Conservation (phyloP, 2,329 filamentous ascomycete species). For the Phaeoacremonium minimum region DNA sequence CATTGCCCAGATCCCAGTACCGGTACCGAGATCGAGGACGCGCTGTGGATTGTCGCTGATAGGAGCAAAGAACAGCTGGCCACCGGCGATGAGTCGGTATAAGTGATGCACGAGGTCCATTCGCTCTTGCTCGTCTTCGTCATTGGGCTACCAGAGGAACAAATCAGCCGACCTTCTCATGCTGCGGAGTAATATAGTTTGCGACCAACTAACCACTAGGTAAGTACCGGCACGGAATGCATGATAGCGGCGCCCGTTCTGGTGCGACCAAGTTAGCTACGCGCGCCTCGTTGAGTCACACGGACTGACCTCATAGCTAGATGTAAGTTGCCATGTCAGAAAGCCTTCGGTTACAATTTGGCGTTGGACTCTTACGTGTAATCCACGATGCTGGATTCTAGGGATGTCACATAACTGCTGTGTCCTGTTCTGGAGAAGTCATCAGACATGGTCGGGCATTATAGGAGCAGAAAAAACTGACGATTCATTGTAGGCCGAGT, state of each 20-base stretch:
- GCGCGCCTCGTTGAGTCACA: background rate
- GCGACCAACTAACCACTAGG: background rate
- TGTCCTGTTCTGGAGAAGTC: background rate
- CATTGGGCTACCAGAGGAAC: conserved; percentile 7
- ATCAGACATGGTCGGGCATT: background rate
- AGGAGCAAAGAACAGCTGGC: conserved; percentile 13
- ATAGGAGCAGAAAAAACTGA: background rate
- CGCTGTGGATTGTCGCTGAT: conserved; percentile 8
- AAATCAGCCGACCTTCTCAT: background rate
- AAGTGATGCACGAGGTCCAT: conserved; percentile 12
- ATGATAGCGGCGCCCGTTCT: background rate
- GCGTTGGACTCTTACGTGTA: background rate
- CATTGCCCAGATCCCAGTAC: conserved; percentile 19
- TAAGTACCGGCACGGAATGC: background rate
- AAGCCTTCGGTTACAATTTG: background rate
- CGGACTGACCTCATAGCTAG: background rate
- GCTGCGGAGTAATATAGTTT: background rate
- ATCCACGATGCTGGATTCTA: background rate
- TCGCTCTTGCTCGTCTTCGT: conserved; percentile 10
- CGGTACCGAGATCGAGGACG: conserved; percentile 21
- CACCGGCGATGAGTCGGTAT: background rate
- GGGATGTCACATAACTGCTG: background rate
- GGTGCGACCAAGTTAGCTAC: no score
- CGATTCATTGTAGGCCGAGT: background rate
- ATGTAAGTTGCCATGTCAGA: background rate